Base-by-base conservation (phyloP, 2,329 filamentous ascomycete species). In the Monascus ruber region DNA sequence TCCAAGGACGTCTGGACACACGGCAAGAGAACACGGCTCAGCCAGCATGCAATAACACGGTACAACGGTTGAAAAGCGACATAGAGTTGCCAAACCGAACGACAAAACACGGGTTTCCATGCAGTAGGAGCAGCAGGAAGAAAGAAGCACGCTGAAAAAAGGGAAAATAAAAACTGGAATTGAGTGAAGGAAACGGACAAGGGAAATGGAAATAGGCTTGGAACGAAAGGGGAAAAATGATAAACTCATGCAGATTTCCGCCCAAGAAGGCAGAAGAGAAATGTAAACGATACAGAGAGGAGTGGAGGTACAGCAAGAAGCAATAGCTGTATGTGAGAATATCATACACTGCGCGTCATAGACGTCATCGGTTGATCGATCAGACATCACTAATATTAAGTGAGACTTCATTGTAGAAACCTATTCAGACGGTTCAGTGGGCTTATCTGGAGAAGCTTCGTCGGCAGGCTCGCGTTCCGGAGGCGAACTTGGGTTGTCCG, bases 371-470 rank as follows among this genome's bases (percentile, higher is more conserved):
- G 33, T 39, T 40, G 37, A 47, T 55, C 53, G 56, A 58, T 56
- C 53, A 59, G 49, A 52, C 50, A 58, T 58, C 58, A 56, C 42
- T 2, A 29, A 29, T 10, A 56, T 56, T 57, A 56, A 7, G 39
- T 39, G 31, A 32, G 35, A 29, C 36, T 32, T 25, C 29, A 25
- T 27, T 34, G 33, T 37, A 41, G 26, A 11, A 41, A 36, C 43
- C 53, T 38, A 54, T 45, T 48, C 49, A 37, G 48, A 53, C 28
- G 47, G 39, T 42, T 58, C 51, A 32, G 48, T 46, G 34, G 51
- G 48, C 36, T 52, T 47, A 31, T 24, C 47, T 32, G 42, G 38
- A 29, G 52, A 47, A 26, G 53, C 49, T 31, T 46, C 47, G 7
- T 54, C 47, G n/a, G 39, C 33, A 5, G 39, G 34, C n/a, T 45